Evolutionary conservation across 2,329 filamentous ascomycete genomes (phyloP).

Genomic region (Trichoderma cornu-damae): DNA sequence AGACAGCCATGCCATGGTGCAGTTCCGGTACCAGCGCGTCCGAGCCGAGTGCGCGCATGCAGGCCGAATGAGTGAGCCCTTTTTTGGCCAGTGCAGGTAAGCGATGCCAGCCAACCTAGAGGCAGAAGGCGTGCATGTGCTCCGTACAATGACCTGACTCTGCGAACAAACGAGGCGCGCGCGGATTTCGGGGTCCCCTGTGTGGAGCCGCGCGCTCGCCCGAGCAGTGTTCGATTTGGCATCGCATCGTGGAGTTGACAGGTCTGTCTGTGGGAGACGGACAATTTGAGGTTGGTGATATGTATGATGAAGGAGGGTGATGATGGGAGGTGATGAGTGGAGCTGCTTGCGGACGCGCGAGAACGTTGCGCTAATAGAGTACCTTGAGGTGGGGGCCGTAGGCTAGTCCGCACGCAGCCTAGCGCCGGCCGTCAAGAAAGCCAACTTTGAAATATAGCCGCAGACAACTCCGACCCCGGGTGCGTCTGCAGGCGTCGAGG

Average conservation of each 20-base stretch:
- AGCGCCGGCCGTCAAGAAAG: slow-evolving; percentile 6
- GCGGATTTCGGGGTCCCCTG: background rate
- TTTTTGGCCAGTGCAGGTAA: background rate
- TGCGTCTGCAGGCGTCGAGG: slow-evolving; percentile 13
- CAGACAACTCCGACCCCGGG: slow-evolving; percentile 10
- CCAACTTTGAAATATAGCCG: slow-evolving; percentile 11
- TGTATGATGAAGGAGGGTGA: no score
- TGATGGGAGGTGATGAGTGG: background rate
- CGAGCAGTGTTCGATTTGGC: background rate
- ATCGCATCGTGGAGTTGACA: background rate
- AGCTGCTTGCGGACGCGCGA: background rate
- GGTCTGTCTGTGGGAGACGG: no score
- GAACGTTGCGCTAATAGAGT: background rate
- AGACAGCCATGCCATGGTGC: background rate
- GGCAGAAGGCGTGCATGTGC: background rate
- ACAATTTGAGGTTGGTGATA: no score
- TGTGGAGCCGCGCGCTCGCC: background rate
- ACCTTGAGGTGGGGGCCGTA: slow-evolving; percentile 12
- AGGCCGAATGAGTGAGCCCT: background rate
- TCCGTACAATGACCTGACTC: background rate
- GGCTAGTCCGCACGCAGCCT: background rate
- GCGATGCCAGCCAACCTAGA: background rate
- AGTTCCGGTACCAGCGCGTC: background rate
- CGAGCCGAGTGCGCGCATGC: background rate
- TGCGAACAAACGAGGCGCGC: background rate